Evolutionary conservation across 75 land plant species (phyloP).

Genomic region (Pinus albicaulis): DNA sequence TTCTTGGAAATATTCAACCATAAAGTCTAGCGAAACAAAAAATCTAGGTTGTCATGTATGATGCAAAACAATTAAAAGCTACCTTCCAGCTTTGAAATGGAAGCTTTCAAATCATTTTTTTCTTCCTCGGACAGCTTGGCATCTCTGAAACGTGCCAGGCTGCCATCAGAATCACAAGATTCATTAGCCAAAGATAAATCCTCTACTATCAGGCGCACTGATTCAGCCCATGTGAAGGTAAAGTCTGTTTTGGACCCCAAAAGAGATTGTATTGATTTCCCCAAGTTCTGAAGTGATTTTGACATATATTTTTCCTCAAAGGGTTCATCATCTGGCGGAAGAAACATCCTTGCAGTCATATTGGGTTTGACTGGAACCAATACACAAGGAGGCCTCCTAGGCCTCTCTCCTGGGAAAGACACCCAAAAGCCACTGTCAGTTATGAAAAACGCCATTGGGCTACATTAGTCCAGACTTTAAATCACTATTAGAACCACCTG

Average conservation of each 20-base stretch:
- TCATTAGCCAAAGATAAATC: conserved; percentile 11
- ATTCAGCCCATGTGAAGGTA: conserved; percentile 37
- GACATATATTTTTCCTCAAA: not conserved
- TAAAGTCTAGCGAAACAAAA: not conserved
- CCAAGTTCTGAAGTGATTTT: conserved; percentile 17
- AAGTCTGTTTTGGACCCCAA: conserved; percentile 32
- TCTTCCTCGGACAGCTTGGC: not conserved
- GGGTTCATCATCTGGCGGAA: not conserved
- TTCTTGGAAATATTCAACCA: not conserved
- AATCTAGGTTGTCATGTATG: not conserved
- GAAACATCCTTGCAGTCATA: not conserved
- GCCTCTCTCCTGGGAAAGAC: not conserved
- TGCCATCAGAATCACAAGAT: not conserved
- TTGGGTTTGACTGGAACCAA: not conserved
- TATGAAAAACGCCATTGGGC: not conserved
- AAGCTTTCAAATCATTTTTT: conserved; percentile 1
- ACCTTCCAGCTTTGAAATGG: conserved; percentile 21
- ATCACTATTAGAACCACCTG: not conserved
- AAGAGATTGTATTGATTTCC: conserved; percentile 31
- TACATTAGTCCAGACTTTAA: not conserved
- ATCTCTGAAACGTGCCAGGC: not conserved
- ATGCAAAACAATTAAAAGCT: not conserved
- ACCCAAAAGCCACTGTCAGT: not conserved
- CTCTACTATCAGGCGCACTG: conserved; percentile 28
- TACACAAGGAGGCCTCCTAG: not conserved